Evolutionary conservation across 2,329 filamentous ascomycete genomes (phyloP), one percentile per base, ranked within the genome.

Genomic region (Daldinia sp.): DNA sequence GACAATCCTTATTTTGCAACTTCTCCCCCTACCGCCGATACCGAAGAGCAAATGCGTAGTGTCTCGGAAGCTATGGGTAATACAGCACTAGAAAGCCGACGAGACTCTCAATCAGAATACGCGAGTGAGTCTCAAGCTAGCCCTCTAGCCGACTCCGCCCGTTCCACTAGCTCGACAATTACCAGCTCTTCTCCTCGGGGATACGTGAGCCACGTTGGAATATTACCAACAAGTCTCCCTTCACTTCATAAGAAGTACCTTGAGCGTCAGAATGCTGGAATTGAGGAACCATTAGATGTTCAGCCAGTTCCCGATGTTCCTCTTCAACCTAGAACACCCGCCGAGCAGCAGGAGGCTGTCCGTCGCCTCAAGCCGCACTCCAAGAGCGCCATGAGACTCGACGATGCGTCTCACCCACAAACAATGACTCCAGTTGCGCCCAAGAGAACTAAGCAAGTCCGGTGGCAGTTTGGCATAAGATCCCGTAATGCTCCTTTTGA

Each of bases 381-480:
- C 45, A 87, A 87, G 65, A 90, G 87, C 66, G 85, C 90, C 56
- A 78, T 90, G 23, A 87, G 88, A 53, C 78, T 93, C 2, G 90
- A 94, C 66, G 89, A 85, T 73, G 83, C 77, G 73, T 85, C 79
- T 67, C 82, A 86, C 34, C 87, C 87, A 3, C 85, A 87, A 59
- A 82, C 83, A 17, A 83, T 90, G 80, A 90, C 87, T 2, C 87
- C 86, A 0, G 84, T 88, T 48, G 86, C 88, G 2, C 76, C 82
- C 3, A 93, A 91, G 80, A 93, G 92, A 76, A 79, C 83, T 4
- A 93, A 92, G 73, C 91, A 91, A 1, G 92, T 94, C 13, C 92
- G 94, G 68, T 99, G 95, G 95, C 95, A 99, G 76, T 99, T 99
- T 75, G 95, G 95, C 58, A 99, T 99, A 64, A 87, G 95, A 34